phyloP scores from a whole-genome alignment of 1,284 basidiomycete genomes.

The Trametes polyzona region DNA sequence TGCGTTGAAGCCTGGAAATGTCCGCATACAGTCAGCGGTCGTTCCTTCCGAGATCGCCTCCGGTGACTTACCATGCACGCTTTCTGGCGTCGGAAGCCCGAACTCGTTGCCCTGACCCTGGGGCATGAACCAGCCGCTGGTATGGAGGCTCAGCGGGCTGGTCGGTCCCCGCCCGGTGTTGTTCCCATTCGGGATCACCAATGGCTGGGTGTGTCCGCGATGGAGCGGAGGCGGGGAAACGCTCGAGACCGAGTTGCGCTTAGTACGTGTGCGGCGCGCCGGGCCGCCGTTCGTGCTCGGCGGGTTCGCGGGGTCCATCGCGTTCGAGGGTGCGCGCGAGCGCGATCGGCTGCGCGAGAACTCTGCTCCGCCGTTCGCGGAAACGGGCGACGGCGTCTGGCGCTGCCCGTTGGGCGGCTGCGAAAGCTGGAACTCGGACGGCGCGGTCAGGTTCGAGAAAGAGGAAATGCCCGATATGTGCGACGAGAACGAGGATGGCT shows the following conservation, averaged over 20 bases:
- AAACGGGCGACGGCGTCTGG: constrained; percentile 30
- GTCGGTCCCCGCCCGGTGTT: constrained; percentile 27
- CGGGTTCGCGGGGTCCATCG: constrained; percentile 49
- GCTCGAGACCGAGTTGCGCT: constrained; percentile 52
- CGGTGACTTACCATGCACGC: constrained; percentile 36
- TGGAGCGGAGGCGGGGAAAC: constrained; percentile 47
- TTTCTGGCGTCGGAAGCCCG: constrained; percentile 46
- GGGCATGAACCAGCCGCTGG: constrained; percentile 31
- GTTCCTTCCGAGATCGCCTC: not conserved
- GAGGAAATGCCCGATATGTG: constrained; percentile 27
- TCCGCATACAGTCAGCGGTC: constrained; percentile 5
- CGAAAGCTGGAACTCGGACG: constrained; percentile 27
- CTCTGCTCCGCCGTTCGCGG: constrained; percentile 23
- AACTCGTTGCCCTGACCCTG: constrained; percentile 36
- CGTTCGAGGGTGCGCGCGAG: constrained; percentile 34
- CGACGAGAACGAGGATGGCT: constrained; percentile 34
- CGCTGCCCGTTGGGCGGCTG: constrained; percentile 25
- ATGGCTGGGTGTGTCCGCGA: constrained; percentile 47
- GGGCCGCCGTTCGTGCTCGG: constrained; percentile 42
- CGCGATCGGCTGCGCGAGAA: constrained; percentile 50
- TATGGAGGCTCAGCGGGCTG: constrained; percentile 38
- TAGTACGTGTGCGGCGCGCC: constrained; percentile 39
- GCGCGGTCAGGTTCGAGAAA: constrained; percentile 29
- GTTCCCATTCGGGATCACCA: constrained; percentile 56
- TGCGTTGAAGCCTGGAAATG: constrained; percentile 29